Conservation (phyloP, 164 flowering plant genomes). For the Aristolochia californica region DNA sequence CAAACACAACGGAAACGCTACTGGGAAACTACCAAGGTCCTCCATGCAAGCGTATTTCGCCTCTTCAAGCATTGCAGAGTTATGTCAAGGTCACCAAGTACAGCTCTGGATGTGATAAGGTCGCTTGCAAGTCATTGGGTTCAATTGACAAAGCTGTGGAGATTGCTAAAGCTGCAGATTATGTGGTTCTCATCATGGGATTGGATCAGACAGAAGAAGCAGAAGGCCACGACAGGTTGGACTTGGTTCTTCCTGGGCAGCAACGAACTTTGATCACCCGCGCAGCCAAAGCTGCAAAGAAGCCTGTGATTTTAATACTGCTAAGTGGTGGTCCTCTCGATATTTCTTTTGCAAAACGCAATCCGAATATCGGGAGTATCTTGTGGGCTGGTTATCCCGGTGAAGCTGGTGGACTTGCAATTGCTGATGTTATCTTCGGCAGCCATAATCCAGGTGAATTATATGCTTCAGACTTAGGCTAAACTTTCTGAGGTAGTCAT, state of each 20-base stretch:
- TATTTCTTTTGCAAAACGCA: conserved; percentile 54
- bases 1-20: conserved; percentile 35
- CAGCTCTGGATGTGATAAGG: conserved; percentile 43
- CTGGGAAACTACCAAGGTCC: conserved; percentile 61
- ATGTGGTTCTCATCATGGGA: conserved; percentile 70
- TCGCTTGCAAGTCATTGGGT: conserved; percentile 32
- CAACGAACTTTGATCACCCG: conserved; percentile 41
- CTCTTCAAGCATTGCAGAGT: conserved; percentile 34
- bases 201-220: conserved; percentile 61
- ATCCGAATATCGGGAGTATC: conserved; percentile 46
- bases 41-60: conserved; percentile 43
- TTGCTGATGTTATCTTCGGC: conserved; percentile 75
- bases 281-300: conserved; percentile 50
- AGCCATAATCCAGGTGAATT: conserved; percentile 70
- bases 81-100: conserved; percentile 27
- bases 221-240: conserved; percentile 45
- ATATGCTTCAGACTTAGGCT: neutral
- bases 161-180: conserved; percentile 44
- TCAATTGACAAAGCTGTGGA: conserved; percentile 33
- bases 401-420: conserved; percentile 64
- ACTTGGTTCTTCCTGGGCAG: conserved; percentile 58
- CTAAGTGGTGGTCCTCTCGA: conserved; percentile 73
- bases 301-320: conserved; percentile 56
- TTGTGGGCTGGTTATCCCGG: conserved; percentile 97
- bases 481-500: neutral